A percentile compares a stretch with the other conserved stretches of the same genome.
Evolutionary conservation across 495 filamentous ascomycete genomes (phyloP).

Genomic region (Massariosphaeria phaeospora): DNA sequence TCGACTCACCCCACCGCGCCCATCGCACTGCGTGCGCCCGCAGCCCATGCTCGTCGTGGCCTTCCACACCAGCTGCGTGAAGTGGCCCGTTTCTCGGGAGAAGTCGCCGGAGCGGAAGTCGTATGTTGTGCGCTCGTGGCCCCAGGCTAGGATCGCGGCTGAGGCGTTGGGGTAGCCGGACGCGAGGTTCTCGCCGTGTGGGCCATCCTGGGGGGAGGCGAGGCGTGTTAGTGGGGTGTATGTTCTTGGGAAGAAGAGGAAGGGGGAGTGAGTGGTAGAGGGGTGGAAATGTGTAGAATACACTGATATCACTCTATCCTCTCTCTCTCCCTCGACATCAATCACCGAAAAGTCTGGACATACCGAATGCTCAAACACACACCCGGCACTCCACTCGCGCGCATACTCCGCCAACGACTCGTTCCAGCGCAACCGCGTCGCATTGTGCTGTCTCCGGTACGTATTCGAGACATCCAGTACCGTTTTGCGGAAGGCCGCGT

Average conservation of each 20-base stretch:
- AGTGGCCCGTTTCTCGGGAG: slow-evolving; percentile 66
- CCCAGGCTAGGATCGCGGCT: slow-evolving; percentile 62
- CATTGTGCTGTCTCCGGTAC: slow-evolving; percentile 63
- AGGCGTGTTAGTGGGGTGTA: not conserved
- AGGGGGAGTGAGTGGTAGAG: not conserved
- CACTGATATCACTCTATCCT: not conserved
- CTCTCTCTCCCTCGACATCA: not conserved
- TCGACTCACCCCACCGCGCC: slow-evolving; percentile 11
- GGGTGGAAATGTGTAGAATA: not conserved
- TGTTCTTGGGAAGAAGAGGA: not conserved
- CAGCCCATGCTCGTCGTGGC: slow-evolving; percentile 66
- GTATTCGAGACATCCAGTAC: slow-evolving; percentile 63
- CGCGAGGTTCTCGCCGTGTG: slow-evolving; percentile 76
- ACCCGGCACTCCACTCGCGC: slow-evolving; percentile 47
- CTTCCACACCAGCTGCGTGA: slow-evolving; percentile 80
- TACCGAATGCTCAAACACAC: slow-evolving; percentile 61
- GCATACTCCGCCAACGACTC: slow-evolving; percentile 55
- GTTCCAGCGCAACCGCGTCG: slow-evolving; percentile 61
- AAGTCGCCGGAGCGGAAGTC: slow-evolving; percentile 45
- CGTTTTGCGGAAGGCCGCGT: slow-evolving; percentile 49
- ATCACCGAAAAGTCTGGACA: slow-evolving; percentile 24
- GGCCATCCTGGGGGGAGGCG: slow-evolving; percentile 47
- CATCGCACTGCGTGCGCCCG: slow-evolving; percentile 53
- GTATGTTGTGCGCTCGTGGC: slow-evolving; percentile 56
- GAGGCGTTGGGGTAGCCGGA: slow-evolving; percentile 59